Conservation (phyloP, 2,329 filamentous ascomycete genomes). For the Aspergillus sergii region DNA sequence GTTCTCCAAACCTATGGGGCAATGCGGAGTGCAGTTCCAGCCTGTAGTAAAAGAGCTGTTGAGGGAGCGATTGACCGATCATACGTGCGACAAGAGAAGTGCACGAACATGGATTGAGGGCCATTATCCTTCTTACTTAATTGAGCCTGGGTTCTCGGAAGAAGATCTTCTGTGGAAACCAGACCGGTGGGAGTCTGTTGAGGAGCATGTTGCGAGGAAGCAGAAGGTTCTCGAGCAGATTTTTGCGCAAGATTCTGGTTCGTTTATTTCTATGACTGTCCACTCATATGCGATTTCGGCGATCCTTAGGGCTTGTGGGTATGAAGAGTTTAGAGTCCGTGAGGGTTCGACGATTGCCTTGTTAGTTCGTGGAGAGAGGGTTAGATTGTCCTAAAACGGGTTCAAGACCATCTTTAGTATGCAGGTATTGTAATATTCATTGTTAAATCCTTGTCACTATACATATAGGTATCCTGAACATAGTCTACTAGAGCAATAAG, state of each 20-base stretch:
- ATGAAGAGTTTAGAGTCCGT: background rate
- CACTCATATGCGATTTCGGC: constrained; percentile 1
- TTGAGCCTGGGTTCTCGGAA: background rate
- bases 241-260: background rate
- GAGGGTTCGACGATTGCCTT: background rate
- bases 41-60: background rate
- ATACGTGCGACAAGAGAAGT: background rate
- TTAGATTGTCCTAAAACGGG: background rate
- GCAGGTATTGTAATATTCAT: background rate
- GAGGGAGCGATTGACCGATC: background rate
- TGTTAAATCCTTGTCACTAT: background rate
- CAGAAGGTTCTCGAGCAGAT: background rate
- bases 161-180: background rate
- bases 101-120: background rate
- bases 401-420: background rate
- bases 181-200: background rate
- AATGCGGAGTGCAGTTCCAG: background rate
- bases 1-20: background rate
- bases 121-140: background rate
- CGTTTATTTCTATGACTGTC: background rate
- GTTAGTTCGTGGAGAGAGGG: background rate
- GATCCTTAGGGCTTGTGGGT: background rate
- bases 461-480: background rate
- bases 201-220: background rate
- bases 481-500: background rate